These are phyloP conservation scores for Sporothrix dimorphospora DNA, from an alignment of 2,329 filamentous ascomycete species.

Conservation along the genomic window DNA sequence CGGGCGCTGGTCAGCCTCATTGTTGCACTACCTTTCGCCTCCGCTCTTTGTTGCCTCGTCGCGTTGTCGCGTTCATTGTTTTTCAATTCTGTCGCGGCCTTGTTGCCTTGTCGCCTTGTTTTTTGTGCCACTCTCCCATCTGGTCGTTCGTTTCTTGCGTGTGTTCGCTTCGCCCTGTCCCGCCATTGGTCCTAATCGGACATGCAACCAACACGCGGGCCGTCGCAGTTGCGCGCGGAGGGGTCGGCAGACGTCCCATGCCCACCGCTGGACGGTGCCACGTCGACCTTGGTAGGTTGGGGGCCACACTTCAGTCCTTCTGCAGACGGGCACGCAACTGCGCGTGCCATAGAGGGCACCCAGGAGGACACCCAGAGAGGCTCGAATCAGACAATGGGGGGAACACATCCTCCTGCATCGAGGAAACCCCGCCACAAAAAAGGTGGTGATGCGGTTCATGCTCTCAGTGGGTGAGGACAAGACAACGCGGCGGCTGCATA, in stretches of 20 bases:
- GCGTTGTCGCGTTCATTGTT: neutral
- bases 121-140: neutral
- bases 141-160: neutral
- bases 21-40: neutral
- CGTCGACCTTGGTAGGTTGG: neutral
- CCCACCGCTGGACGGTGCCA: neutral
- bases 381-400: neutral
- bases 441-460: neutral
- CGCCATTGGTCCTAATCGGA: neutral
- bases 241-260: neutral
- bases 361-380: neutral
- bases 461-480: neutral
- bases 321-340: neutral
- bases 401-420: neutral
- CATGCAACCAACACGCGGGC: neutral
- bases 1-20: neutral
- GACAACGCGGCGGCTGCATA: no score
- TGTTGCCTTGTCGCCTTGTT: slow-evolving; percentile 8
- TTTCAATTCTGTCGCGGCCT: neutral
- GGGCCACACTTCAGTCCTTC: neutral
- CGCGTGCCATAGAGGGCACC: neutral
- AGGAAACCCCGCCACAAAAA: neutral
- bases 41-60: neutral
- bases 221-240: neutral
- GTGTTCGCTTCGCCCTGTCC: neutral